Conservation (phyloP, 345 rosid genomes). For the Laguncularia racemosa region DNA sequence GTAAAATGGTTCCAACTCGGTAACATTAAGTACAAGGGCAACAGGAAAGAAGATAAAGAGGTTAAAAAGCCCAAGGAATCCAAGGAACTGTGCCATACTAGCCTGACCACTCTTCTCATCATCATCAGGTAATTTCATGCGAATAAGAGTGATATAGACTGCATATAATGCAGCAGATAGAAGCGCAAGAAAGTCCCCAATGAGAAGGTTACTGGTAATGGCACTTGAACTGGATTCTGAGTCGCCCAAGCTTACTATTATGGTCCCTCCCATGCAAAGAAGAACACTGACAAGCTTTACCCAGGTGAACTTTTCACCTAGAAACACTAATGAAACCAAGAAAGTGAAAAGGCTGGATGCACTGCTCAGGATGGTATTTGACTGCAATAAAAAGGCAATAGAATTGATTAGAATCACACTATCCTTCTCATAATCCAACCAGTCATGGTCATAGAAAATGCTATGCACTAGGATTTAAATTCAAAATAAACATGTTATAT, state of each 20-base stretch:
- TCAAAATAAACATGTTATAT: no score
- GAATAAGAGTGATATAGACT: slow-evolving; percentile 83
- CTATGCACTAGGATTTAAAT: no score
- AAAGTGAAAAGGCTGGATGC: slow-evolving; percentile 88
- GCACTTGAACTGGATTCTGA: slow-evolving; percentile 34
- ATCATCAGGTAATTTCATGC: slow-evolving; percentile 68
- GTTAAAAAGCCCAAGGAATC: slow-evolving; percentile 82
- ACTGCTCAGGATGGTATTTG: slow-evolving; percentile 90
- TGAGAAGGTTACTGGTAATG: slow-evolving; percentile 57
- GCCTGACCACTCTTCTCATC: slow-evolving; percentile 61
- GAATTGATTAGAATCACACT: not conserved
- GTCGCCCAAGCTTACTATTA: slow-evolving; percentile 86
- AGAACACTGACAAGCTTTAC: slow-evolving; percentile 79
- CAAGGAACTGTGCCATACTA: slow-evolving; percentile 93
- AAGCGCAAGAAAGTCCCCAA: slow-evolving; percentile 77
- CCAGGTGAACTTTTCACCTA: slow-evolving; percentile 91
- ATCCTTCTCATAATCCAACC: no score
- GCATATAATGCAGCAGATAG: slow-evolving; percentile 73
- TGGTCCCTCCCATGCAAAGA: slow-evolving; percentile 90
- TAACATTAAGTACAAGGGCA: slow-evolving; percentile 59
- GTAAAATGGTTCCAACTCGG: slow-evolving; percentile 57
- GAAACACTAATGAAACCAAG: slow-evolving; percentile 61
- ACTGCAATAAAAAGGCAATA: slow-evolving; percentile 40
- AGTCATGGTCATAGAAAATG: no score
- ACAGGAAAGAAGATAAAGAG: slow-evolving; percentile 69